Conservation (phyloP, 2,329 filamentous ascomycete species). For the Fusarium proliferatum region DNA sequence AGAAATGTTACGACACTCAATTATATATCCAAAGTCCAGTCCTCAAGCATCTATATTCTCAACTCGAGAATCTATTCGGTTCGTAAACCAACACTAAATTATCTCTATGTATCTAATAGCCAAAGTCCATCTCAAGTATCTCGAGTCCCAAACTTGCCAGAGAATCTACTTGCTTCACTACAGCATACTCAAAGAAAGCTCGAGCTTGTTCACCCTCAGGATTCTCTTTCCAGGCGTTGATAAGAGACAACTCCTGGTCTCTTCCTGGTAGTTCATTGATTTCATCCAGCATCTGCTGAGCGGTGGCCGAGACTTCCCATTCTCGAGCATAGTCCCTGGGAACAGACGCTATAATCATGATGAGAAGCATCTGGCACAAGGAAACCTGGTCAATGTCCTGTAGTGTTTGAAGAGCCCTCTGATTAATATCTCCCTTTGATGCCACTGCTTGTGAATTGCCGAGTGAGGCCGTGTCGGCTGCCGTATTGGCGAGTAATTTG, state of each 20-base stretch:
- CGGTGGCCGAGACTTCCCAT: conserved; percentile 59
- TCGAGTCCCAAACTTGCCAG: conserved; percentile 59
- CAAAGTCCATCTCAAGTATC: conserved; percentile 57
- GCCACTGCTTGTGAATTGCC: conserved; percentile 43
- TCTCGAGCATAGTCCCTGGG: conserved; percentile 56
- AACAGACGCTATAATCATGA: conserved; percentile 58
- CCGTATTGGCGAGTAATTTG: conserved; percentile 63
- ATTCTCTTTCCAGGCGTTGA: conserved; percentile 57
- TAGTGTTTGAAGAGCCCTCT: conserved; percentile 48
- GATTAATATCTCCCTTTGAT: conserved; percentile 33
- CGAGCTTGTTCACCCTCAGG: conserved; percentile 53
- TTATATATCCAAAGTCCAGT: neutral
- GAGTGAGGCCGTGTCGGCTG: conserved; percentile 51
- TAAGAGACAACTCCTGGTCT: conserved; percentile 56
- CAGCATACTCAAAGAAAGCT: conserved; percentile 62
- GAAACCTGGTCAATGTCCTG: conserved; percentile 63
- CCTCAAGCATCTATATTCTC: neutral
- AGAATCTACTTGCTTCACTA: conserved; percentile 60
- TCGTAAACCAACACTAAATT: neutral
- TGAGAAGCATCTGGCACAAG: conserved; percentile 64
- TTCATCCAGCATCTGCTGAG: conserved; percentile 60
- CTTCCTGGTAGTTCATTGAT: conserved; percentile 60
- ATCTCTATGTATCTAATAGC: conserved; percentile 1
- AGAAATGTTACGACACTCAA: neutral
- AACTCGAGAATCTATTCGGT: neutral